phyloP scores from a whole-genome alignment of 2,329 filamentous ascomycete genomes.

The Exophiala phaeomuriformis region DNA sequence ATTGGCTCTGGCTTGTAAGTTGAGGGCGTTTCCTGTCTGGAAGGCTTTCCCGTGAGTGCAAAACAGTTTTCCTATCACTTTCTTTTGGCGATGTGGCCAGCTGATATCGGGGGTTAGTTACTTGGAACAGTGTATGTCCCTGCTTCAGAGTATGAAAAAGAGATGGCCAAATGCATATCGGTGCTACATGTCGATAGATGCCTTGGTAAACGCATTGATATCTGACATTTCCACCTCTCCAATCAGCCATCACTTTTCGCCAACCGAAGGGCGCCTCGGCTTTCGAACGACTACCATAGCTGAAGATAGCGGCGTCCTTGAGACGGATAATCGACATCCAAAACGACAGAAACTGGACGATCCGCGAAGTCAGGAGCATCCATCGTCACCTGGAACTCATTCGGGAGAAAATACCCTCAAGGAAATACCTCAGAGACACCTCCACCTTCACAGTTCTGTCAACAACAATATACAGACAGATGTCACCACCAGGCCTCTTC shows the following conservation, averaged over 20 bases:
- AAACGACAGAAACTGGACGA: too few relatives aligned
- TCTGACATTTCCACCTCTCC: background rate
- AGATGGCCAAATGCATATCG: background rate
- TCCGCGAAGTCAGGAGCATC: too few relatives aligned
- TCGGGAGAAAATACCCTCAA: background rate
- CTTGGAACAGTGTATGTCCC: background rate
- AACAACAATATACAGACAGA: background rate
- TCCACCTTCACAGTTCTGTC: background rate
- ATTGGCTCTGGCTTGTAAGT: background rate
- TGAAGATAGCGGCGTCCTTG: too few relatives aligned
- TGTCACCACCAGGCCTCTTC: background rate
- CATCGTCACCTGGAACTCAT: too few relatives aligned
- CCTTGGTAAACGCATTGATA: background rate
- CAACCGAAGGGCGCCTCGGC: too few relatives aligned
- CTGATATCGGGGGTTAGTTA: background rate
- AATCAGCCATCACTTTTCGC: background rate
- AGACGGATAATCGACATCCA: too few relatives aligned
- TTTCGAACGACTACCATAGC: too few relatives aligned
- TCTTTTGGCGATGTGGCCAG: too few relatives aligned
- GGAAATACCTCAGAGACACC: background rate
- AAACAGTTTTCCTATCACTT: too few relatives aligned
- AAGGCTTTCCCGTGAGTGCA: background rate
- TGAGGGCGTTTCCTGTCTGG: background rate
- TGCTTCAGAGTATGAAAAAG: background rate
- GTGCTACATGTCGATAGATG: background rate